Base-by-base conservation (phyloP, 2,329 filamentous ascomycete species). In the Anisogramma anomala region DNA sequence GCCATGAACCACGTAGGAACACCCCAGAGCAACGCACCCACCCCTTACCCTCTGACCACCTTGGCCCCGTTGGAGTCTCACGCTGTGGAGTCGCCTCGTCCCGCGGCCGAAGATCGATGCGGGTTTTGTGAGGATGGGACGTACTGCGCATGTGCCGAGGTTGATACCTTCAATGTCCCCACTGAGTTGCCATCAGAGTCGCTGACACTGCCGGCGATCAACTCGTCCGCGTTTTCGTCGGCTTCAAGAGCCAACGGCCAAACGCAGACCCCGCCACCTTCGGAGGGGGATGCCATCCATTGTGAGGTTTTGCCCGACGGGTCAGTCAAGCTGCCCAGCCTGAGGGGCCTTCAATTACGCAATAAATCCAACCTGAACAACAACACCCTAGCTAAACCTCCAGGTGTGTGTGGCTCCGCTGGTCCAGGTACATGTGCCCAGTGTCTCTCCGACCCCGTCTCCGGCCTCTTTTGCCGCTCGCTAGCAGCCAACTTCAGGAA, bases 101-200 rank as follows among this genome's bases (percentile, higher is more conserved):
- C 72, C 4, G 71, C 75, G 47, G 84, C 72, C 4, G 71, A 75
- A 47, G 84, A 89, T 52, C 72, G 75, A 15, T 91, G 84, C 57
- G 84, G 84, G 6, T 91, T 91, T 62, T 91, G 84, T 60, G 76
- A 80, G 47, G 82, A 88, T 45, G 83, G 82, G 4, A 87, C 81
- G 0, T 84, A 84, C 52, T 91, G 84, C 55, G 77, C 87, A 49
- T 91, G 84, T 58, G 84, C 83, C 18, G 84, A 88, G 28, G 41
- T 47, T 5, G 58, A 56, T 8, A 50, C 55, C 14, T 55, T 57
- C 45, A 47, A 52, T n/a, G 22, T 22, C 5, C 30, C 41, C 13
- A 28, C 34, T 4, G 6, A 18, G 3, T 20, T 26, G 4, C 20
- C 19, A 13, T n/a, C n/a, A 7, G 44, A 44, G 33, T 40, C 37